Conservation (phyloP, 441 rosid genomes). For the Pelargonium australe region DNA sequence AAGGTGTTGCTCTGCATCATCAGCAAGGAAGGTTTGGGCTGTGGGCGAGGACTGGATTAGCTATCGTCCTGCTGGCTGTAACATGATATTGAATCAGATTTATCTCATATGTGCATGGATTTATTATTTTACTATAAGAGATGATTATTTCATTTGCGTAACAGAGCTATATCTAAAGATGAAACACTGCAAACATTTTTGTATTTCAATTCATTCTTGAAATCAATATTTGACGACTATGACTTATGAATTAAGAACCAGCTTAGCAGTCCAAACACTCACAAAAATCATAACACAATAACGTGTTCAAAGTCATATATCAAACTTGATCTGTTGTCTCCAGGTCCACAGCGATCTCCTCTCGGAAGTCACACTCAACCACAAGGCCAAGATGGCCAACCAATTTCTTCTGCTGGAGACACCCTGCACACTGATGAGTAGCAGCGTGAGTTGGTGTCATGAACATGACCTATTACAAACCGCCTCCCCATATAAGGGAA, state of each 20-base stretch:
- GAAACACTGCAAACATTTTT: not conserved
- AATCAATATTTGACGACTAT: not conserved
- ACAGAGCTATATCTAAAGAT: not conserved
- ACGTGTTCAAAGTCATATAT: constrained; percentile 16
- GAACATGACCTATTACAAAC: not conserved
- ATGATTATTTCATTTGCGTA: not conserved
- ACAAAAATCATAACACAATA: not conserved
- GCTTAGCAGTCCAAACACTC: too few species aligned
- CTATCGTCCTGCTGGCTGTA: constrained; percentile 41
- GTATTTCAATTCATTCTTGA: constrained; percentile 1
- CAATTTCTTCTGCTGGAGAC: constrained; percentile 73
- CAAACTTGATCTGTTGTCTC: constrained; percentile 38
- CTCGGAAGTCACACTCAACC: constrained; percentile 66
- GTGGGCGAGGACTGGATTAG: constrained; percentile 44
- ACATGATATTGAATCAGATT: constrained; percentile 11
- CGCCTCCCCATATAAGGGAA: not conserved
- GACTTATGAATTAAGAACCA: not conserved
- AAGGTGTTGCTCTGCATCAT: constrained; percentile 34
- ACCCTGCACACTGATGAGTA: constrained; percentile 72
- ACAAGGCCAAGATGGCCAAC: constrained; percentile 84
- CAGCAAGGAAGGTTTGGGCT: constrained; percentile 36
- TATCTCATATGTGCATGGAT: not conserved
- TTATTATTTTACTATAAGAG: not conserved
- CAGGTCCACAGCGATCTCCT: constrained; percentile 36
- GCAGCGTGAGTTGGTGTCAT: too few species aligned